Conservation (phyloP, 164 flowering plant species). For the Warburgia ugandensis region DNA sequence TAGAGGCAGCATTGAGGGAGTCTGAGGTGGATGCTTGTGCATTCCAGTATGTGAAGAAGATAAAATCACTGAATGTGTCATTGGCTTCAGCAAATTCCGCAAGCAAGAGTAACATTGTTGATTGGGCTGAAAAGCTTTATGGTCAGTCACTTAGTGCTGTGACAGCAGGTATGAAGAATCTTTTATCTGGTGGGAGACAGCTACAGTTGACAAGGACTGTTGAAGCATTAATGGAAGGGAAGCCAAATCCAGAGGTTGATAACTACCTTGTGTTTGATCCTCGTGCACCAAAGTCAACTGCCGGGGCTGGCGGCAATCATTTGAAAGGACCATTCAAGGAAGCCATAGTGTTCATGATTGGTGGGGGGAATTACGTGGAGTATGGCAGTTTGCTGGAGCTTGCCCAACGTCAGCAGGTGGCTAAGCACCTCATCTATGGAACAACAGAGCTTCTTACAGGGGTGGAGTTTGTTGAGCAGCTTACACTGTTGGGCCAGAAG, state of each 20-base stretch:
- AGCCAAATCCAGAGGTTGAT: constrained; percentile 82
- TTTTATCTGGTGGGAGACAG: constrained; percentile 73
- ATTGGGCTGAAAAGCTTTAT: constrained; percentile 96
- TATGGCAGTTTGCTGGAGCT: constrained; percentile 86
- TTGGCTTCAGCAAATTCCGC: constrained; percentile 84
- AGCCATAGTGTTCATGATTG: constrained; percentile 96
- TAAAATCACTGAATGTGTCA: constrained; percentile 78
- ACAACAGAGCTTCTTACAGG: constrained; percentile 90
- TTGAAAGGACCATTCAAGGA: constrained; percentile 90
- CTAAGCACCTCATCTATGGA: constrained; percentile 80
- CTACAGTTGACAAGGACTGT: constrained; percentile 79
- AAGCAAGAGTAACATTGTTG: constrained; percentile 85
- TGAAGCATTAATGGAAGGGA: constrained; percentile 90
- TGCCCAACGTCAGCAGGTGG: constrained; percentile 63
- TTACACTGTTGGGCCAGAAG: constrained; percentile 72
- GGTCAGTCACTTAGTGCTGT: constrained; percentile 94
- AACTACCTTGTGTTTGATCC: constrained; percentile 78
- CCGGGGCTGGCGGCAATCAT: constrained; percentile 50
- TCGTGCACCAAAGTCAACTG: constrained; percentile 74
- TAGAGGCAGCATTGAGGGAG: constrained; percentile 86
- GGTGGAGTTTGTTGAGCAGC: constrained; percentile 85
- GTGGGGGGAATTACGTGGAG: constrained; percentile 96
- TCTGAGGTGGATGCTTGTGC: constrained; percentile 86
- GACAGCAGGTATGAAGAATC: constrained; percentile 89
- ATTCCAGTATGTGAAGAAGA: constrained; percentile 91